phyloP scores from a whole-genome alignment of 169 alveolate species.

The Eimeria nieschulzi region DNA sequence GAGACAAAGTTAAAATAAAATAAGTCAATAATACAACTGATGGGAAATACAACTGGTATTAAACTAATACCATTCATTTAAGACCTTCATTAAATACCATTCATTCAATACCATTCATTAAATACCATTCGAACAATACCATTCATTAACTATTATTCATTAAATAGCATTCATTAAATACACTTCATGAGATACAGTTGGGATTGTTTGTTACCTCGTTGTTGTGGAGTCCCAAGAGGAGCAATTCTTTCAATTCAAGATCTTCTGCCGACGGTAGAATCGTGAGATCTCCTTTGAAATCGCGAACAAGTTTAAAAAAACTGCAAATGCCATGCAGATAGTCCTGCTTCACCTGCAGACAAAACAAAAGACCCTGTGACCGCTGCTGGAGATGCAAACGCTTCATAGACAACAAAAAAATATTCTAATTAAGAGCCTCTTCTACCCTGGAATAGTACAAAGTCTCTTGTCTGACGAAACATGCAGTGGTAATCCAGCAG shows the following conservation, averaged over 20 bases:
- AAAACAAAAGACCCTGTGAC: not conserved
- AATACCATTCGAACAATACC: too few relatives aligned
- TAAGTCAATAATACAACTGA: too few relatives aligned
- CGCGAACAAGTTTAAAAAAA: conserved; percentile 37
- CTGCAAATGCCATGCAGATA: conserved; percentile 8
- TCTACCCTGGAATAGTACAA: not conserved
- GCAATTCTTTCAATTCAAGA: not conserved
- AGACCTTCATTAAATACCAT: too few relatives aligned
- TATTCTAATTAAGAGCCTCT: too few relatives aligned
- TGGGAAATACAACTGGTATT: too few relatives aligned
- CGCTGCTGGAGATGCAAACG: not conserved
- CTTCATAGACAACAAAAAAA: too few relatives aligned
- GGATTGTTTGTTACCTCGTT: conserved; percentile 8
- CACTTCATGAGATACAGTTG: too few relatives aligned
- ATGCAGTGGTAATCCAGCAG: not conserved
- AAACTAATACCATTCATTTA: too few relatives aligned
- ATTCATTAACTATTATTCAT: too few relatives aligned
- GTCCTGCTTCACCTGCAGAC: conserved; percentile 41
- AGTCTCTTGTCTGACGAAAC: not conserved
- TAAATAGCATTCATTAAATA: too few relatives aligned
- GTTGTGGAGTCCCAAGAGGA: not conserved
- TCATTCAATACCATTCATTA: too few relatives aligned
- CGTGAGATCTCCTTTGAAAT: conserved; percentile 15
- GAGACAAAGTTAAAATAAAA: not conserved
- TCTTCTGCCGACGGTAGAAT: conserved; percentile 3